phyloP scores from a whole-genome alignment of 2,329 filamentous ascomycete species.

The Exophiala phaeomuriformis region DNA sequence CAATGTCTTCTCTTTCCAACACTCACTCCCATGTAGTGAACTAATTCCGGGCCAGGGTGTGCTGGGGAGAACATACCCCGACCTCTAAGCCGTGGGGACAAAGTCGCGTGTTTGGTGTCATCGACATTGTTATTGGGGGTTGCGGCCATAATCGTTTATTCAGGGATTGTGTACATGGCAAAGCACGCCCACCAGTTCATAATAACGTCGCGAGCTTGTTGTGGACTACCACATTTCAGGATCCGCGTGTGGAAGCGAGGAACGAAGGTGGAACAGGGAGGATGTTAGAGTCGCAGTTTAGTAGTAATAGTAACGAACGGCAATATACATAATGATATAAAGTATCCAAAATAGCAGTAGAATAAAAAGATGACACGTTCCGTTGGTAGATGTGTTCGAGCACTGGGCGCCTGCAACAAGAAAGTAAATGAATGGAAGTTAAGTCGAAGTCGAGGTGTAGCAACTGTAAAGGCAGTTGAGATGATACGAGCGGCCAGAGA shows the following conservation, averaged over 20 bases:
- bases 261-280: background rate
- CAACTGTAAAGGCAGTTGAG: background rate
- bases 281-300: background rate
- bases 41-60: background rate
- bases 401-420: conserved; percentile 17
- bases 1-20: background rate
- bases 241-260: background rate
- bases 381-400: conserved; percentile 25
- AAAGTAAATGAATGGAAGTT: background rate
- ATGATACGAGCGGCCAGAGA: background rate
- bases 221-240: conserved; percentile 5
- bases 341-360: conserved; percentile 21
- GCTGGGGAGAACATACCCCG: conserved; percentile 36
- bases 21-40: background rate
- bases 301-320: background rate
- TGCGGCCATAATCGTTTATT: conserved; percentile 36
- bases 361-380: conserved; percentile 8
- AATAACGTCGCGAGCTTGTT: conserved; percentile 1
- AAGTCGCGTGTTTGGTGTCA: conserved; percentile 39
- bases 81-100: conserved; percentile 43
- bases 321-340: conserved; percentile 14
- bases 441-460: background rate
- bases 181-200: conserved; percentile 16
- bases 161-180: conserved; percentile 16
- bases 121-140: conserved; percentile 38